Evolutionary conservation across 805 yeast genomes (phyloP).

Genomic region (Priceomyces haplophilus): DNA sequence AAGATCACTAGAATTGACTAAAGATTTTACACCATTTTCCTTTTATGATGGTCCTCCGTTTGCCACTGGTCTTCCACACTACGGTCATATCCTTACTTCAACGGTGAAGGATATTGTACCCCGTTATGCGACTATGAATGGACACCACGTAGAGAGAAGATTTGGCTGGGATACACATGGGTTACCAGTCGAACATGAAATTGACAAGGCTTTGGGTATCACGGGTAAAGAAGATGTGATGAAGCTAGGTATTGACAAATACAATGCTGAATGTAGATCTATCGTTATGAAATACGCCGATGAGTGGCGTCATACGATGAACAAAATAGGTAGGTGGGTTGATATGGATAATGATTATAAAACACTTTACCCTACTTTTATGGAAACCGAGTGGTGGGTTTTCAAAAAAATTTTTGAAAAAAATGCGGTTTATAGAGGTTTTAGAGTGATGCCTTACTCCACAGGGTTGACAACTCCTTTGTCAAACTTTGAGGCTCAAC

Average conservation of each 20-base stretch:
- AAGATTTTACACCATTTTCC: constrained; percentile 83
- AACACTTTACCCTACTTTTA: constrained; percentile 90
- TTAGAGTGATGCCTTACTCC: constrained; percentile 98
- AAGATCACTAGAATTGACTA: constrained; percentile 73
- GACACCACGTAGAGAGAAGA: constrained; percentile 92
- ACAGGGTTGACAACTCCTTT: constrained; percentile 96
- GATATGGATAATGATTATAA: constrained; percentile 98
- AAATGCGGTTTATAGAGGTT: constrained; percentile 89
- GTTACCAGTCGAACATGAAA: constrained; percentile 96
- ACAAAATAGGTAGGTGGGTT: constrained; percentile 97
- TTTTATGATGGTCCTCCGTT: constrained; percentile 99
- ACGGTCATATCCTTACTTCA: constrained; percentile 95
- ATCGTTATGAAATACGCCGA: constrained; percentile 96
- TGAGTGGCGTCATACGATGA: constrained; percentile 92
- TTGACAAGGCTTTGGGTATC: constrained; percentile 94
- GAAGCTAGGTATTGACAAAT: constrained; percentile 89
- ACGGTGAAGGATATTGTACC: constrained; percentile 97
- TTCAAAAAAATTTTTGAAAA: constrained; percentile 84
- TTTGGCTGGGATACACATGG: constrained; percentile 99
- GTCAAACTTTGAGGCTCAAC: constrained; percentile 97
- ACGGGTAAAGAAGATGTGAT: constrained; percentile 92
- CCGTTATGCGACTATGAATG: constrained; percentile 96
- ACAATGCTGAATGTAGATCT: constrained; percentile 90
- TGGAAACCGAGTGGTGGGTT: constrained; percentile 99
- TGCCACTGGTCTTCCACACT: constrained; percentile 99